phyloP scores from a whole-genome alignment of 192 early-diverging fungal genomes.

The Umbelopsis sp. region DNA sequence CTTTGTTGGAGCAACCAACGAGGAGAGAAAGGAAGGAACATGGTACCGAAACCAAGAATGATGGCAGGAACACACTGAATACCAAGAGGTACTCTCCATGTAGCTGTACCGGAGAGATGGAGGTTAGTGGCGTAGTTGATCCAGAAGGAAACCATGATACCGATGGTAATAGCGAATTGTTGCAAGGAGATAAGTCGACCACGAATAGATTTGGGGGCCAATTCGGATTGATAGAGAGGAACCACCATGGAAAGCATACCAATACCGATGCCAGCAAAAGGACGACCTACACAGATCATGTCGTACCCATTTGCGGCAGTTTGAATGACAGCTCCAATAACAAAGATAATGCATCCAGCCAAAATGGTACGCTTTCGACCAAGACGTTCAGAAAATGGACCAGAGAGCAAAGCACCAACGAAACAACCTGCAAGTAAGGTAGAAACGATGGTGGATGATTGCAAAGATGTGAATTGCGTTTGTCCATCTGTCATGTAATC shows the following conservation, averaged over 20 bases:
- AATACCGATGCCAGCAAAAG: constrained; percentile 68
- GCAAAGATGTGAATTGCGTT: constrained; percentile 6
- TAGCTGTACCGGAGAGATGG: constrained; percentile 40
- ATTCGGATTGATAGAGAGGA: constrained; percentile 62
- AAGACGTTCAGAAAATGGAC: constrained; percentile 37
- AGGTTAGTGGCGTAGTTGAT: constrained; percentile 33
- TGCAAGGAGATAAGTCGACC: constrained; percentile 85
- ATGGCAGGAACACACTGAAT: constrained; percentile 81
- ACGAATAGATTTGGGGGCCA: constrained; percentile 79
- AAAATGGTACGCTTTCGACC: constrained; percentile 74
- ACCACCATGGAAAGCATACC: constrained; percentile 37
- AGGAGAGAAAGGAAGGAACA: constrained; percentile 84
- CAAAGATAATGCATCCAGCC: constrained; percentile 64
- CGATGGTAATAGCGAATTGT: constrained; percentile 93
- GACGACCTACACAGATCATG: constrained; percentile 74
- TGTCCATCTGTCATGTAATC: constrained; percentile 23
- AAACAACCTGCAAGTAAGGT: constrained; percentile 73
- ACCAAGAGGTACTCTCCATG: constrained; percentile 85
- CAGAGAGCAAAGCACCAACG: constrained; percentile 68
- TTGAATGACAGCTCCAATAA: constrained; percentile 77
- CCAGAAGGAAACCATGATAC: constrained; percentile 67
- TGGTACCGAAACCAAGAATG: constrained; percentile 65
- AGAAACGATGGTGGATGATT: constrained; percentile 51
- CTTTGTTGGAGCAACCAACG: constrained; percentile 80
- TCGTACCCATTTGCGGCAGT: constrained; percentile 50